Conservation (phyloP, 495 filamentous ascomycete genomes). For the Hamigera avellanea region DNA sequence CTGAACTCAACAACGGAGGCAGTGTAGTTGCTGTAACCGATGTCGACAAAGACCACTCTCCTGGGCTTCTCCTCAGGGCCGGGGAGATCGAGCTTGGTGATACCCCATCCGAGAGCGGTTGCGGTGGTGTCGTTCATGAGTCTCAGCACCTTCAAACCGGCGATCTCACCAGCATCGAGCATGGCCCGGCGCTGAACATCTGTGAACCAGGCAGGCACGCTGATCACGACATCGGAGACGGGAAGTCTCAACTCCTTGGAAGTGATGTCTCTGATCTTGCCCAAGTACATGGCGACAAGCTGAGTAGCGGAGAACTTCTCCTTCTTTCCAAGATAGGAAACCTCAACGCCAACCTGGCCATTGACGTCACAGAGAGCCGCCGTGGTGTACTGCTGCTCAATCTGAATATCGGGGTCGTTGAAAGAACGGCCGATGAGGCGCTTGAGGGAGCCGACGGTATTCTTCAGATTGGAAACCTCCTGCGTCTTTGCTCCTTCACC, state of each 20-base stretch:
- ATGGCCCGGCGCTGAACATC: conserved; percentile 82
- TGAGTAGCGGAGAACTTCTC: conserved; percentile 86
- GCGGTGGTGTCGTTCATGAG: conserved; percentile 98
- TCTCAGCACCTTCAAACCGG: conserved; percentile 82
- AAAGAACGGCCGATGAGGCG: conserved; percentile 76
- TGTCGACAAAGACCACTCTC: conserved; percentile 86
- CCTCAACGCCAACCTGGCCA: conserved; percentile 90
- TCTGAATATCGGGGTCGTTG: conserved; percentile 81
- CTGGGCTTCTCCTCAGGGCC: conserved; percentile 83
- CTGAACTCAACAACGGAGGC: conserved; percentile 90
- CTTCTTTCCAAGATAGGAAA: conserved; percentile 88
- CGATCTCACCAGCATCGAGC: conserved; percentile 89
- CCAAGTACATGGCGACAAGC: conserved; percentile 88
- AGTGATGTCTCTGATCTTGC: conserved; percentile 83
- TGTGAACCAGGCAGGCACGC: conserved; percentile 94
- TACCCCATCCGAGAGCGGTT: conserved; percentile 90
- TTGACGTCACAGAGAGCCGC: conserved; percentile 77
- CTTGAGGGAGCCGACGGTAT: conserved; percentile 88
- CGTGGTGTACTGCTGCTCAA: conserved; percentile 88
- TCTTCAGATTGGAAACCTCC: conserved; percentile 98
- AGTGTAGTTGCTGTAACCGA: conserved; percentile 93
- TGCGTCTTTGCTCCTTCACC: conserved; percentile 96
- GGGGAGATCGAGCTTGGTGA: conserved; percentile 92
- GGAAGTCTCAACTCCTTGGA: conserved; percentile 80
- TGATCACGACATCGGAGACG: conserved; percentile 90